Evolutionary conservation across 805 yeast species (phyloP).

Genomic region (Debaryomyces tyrocola): DNA sequence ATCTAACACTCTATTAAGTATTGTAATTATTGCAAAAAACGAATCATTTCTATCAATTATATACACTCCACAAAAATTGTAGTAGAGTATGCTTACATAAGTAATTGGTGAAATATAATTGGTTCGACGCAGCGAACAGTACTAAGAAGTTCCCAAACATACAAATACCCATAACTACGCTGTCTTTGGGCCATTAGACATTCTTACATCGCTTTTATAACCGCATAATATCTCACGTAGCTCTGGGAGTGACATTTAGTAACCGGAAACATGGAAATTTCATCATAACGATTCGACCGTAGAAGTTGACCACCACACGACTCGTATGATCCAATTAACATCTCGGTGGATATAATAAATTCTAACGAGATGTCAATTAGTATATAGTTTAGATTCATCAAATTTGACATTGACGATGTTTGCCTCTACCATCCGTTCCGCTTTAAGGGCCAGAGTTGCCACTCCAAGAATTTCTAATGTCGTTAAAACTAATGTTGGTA

Average conservation of each 20-base stretch:
- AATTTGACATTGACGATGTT: constrained; percentile 24
- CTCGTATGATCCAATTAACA: constrained; percentile 13
- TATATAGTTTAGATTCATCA: background rate
- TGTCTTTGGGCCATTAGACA: no score
- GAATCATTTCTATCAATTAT: background rate
- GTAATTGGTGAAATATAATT: constrained; percentile 10
- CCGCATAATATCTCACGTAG: no score
- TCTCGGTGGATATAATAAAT: background rate
- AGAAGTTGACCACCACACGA: constrained; percentile 14
- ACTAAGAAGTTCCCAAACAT: no score
- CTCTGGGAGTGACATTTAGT: no score
- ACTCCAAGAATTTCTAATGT: constrained; percentile 28
- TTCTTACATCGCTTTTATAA: no score
- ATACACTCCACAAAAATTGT: background rate
- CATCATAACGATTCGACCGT: no score
- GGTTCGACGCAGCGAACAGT: constrained; percentile 1
- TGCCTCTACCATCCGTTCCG: constrained; percentile 42
- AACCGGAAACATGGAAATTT: no score
- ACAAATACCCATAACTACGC: no score
- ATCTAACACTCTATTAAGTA: no score
- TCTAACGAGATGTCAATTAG: background rate
- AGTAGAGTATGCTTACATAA: constrained; percentile 4
- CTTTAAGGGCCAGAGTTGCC: constrained; percentile 36
- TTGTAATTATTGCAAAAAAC: constrained; percentile 3
- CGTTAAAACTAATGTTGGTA: constrained; percentile 19